phyloP scores from a whole-genome alignment of 352 stramenopile species.

The Poterioochromonas sp. region DNA sequence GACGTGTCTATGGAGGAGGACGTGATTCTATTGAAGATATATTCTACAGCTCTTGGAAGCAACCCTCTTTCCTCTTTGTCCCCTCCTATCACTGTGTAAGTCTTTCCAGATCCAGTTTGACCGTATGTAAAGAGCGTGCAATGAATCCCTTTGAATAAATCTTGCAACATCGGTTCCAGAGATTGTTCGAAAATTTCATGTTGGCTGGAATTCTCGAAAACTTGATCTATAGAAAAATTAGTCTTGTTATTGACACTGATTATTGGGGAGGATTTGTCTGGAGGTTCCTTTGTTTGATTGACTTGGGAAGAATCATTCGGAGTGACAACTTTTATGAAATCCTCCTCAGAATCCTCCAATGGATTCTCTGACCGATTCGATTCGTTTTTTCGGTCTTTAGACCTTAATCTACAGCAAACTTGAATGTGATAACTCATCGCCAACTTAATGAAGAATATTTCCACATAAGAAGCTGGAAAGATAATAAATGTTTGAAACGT shows the following conservation, averaged over 20 bases:
- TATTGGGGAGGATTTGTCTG: too few relatives aligned
- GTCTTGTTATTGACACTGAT: background rate
- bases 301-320: too few relatives aligned
- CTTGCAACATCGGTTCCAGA: conserved; percentile 46
- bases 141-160: conserved; percentile 34
- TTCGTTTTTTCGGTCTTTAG: background rate
- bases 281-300: too few relatives aligned
- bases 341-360: background rate
- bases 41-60: background rate
- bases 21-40: background rate
- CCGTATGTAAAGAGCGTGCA: conserved; percentile 38
- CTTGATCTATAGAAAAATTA: background rate
- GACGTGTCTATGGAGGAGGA: background rate
- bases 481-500: too few relatives aligned
- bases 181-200: conserved; percentile 73
- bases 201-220: conserved; percentile 45
- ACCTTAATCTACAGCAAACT: background rate
- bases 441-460: too few relatives aligned
- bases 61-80: background rate
- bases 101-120: conserved; percentile 35
- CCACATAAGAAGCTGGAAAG: too few relatives aligned
- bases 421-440: background rate
- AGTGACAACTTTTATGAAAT: too few relatives aligned
- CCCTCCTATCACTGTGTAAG: conserved; percentile 30
- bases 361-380: background rate